A percentile compares a stretch with the other conserved stretches of the same genome.
phyloP scores from a whole-genome alignment of 139 green algal species.

The Limnomonas spitsbergensis region DNA sequence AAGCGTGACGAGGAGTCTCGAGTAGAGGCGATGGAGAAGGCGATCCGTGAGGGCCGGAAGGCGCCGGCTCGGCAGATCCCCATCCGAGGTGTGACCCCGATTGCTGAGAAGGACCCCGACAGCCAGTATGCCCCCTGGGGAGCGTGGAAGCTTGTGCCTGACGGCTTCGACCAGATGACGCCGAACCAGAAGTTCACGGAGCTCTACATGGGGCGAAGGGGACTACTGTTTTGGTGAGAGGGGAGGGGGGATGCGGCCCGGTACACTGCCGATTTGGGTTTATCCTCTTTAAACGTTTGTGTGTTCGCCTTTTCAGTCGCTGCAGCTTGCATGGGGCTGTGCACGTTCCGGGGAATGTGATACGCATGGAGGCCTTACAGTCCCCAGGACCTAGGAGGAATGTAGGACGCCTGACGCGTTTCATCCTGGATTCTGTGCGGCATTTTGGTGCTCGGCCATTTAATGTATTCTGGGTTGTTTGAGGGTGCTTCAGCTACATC shows the following conservation, averaged over 20 bases:
- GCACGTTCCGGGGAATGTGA: no score
- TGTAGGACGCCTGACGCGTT: no score
- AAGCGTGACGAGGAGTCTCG: neutral
- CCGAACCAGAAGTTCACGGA: neutral
- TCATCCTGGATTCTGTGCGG: no score
- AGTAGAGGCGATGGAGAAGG: neutral
- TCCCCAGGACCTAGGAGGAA: no score
- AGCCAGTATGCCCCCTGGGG: constrained; percentile 1
- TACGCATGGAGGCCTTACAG: no score
- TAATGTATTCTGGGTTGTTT: no score
- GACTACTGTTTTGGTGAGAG: constrained; percentile 16
- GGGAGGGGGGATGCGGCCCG: no score
- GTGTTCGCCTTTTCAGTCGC: no score
- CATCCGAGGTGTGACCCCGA: neutral
- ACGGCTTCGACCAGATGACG: constrained; percentile 11
- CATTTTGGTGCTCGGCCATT: no score
- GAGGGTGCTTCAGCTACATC: no score
- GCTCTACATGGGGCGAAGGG: constrained; percentile 10
- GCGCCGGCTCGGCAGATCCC: neutral
- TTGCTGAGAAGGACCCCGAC: neutral
- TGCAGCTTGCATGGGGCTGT: no score
- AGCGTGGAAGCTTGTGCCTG: constrained; percentile 5
- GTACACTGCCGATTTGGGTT: neutral
- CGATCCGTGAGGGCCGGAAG: neutral
- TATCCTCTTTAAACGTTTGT: no score